Evolutionary conservation across 768 basidiomycete genomes (phyloP), one percentile per base, ranked within the genome.

Genomic region (Russula emetica): DNA sequence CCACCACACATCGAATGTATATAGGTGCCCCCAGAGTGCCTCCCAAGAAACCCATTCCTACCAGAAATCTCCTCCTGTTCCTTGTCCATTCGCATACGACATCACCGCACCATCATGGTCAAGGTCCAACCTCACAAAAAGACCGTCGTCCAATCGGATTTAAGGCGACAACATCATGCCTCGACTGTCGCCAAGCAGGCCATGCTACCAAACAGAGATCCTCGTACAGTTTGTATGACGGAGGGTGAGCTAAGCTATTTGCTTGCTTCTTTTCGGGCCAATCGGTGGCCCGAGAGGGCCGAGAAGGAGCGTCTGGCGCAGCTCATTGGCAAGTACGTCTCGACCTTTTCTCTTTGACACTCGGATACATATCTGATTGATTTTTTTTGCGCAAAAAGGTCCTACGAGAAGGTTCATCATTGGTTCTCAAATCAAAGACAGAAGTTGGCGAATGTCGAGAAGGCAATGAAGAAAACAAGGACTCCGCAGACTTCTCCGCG

Each of bases 401-500:
- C 63, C 13, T 64, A 60, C 22, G 58, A 64, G 32, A 64, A 64
- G 38, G 54, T 64, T 24, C 53, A 64, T 18, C 63, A 64, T 34
- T 64, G 63, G 63, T 64, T 64, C 59, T 65, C 64, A 22, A 65
- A 65, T 40, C 64, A 65, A 50, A 55, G 64, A 50, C 64, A 65
- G 32, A 65, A 65, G 51, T 26, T 57, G 55, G 64, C 60, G 16
- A 52, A 55, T 14, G 60, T 65, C 20, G 64, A 65, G 42, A 65
- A 61, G 44, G 59, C 47, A 5, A 22, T 52, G 16, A 44, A 49
- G 30, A 13, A 24, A 16, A 4, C 63, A 14, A 45, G 24, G 26
- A 16, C 52, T 22, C 13, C 44, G 3, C 58, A 60, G 18, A 47
- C 50, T 3, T n/a, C 58, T n/a, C 36, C 38, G 16, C 58, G 42